Evolutionary conservation across 2,329 filamentous ascomycete genomes (phyloP), one percentile per base, ranked within the genome.

Genomic region (Penicillium occitanis): DNA sequence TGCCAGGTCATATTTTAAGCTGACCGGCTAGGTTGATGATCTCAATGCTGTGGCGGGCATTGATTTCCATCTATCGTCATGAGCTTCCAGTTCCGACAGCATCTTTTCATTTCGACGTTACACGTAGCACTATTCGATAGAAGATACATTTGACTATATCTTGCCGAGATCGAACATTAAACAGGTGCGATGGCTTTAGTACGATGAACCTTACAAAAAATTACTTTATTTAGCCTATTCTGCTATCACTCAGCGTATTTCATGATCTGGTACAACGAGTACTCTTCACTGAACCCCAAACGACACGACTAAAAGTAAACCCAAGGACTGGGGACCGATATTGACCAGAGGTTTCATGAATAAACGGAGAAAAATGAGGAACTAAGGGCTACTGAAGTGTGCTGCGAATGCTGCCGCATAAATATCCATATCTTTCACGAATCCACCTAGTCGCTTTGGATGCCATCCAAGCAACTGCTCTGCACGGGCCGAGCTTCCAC

Each of bases 401-500:
- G 65, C 65, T 10, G 62, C 48, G 46, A 61, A 67, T 35, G 61
- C 57, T n/a, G 65, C 46, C 10, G 62, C 19, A 61, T 70, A 71
- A 5, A 69, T 19, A 19, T 70, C 48, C 30, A 73, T 66, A 48
- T 70, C 68, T n/a, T 66, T 30, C 33, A 71, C 37, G 59, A 73
- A 70, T 11, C 69, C 70, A 5, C 17, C 70, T 7, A 65, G 5
- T 40, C 74, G 72, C 67, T 69, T 77, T 11, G 78, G 76, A 17
- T 69, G 67, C 76, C 76, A 80, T 13, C 72, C 76, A 28, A 79
- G 67, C 19, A 79, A 71, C 19, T 62, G 61, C 67, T 69, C 74
- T 40, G 75, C 75, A 63, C 76, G 69, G 14, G 69, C 71, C 5
- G 71, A 70, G 51, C 66, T 68, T 7, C 67, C 63, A 65, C 74